Conservation (phyloP, 345 rosid genomes). For the Euphorbia peplus region DNA sequence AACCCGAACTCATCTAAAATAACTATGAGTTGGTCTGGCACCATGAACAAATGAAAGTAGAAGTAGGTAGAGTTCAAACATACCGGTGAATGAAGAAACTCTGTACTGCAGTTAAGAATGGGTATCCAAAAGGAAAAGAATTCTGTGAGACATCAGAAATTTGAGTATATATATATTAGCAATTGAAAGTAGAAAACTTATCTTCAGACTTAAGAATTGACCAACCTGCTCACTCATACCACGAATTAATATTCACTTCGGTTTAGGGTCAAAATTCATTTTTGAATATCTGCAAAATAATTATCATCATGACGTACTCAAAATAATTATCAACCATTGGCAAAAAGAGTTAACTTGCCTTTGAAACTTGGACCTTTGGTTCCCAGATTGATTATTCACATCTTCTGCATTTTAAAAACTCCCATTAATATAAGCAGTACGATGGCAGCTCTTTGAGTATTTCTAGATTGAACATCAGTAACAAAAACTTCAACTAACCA, state of each 20-base stretch:
- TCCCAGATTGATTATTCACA: background rate
- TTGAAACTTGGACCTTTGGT: slow-evolving; percentile 7
- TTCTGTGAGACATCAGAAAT: background rate
- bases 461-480: background rate
- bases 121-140: background rate
- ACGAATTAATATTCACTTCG: background rate
- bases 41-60: too few relatives aligned
- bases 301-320: background rate
- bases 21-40: too few relatives aligned
- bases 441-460: background rate
- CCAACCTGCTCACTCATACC: slow-evolving; percentile 5
- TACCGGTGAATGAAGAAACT: background rate
- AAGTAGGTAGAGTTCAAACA: background rate
- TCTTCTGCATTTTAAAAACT: slow-evolving; percentile 3
- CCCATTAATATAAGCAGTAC: background rate
- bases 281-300: slow-evolving; percentile 10
- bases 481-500: background rate
- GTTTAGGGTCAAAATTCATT: slow-evolving; percentile 4
- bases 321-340: too few relatives aligned
- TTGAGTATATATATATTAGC: background rate
- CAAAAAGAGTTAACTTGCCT: slow-evolving; percentile 11
- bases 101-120: background rate
- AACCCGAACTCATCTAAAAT: too few relatives aligned
- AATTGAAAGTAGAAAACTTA: background rate
- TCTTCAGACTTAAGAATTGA: too few relatives aligned